phyloP scores from a whole-genome alignment of 768 basidiomycete genomes.

The Auriscalpium orientale region DNA sequence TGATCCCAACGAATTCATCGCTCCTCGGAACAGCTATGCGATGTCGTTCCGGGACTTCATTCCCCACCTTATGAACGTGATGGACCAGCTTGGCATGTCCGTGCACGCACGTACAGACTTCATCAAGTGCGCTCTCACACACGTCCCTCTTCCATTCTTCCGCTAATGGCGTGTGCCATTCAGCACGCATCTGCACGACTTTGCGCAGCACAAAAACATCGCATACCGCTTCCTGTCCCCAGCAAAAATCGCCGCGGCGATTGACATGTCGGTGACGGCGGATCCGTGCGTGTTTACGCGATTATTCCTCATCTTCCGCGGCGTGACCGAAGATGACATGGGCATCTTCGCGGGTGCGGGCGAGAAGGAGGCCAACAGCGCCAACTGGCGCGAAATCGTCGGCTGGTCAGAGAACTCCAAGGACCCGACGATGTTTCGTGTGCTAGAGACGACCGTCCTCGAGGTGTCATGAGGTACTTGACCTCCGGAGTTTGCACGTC shows the following conservation, averaged over 20 bases:
- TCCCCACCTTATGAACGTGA: slow-evolving; percentile 71
- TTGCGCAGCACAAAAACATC: slow-evolving; percentile 75
- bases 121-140: slow-evolving; percentile 51
- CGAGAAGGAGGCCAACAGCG: slow-evolving; percentile 77
- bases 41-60: slow-evolving; percentile 79
- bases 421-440: slow-evolving; percentile 64
- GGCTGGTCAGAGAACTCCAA: slow-evolving; percentile 80
- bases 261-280: slow-evolving; percentile 78
- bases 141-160: slow-evolving; percentile 3
- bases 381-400: slow-evolving; percentile 76
- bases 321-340: slow-evolving; percentile 73
- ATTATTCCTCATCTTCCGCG: slow-evolving; percentile 81
- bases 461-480: slow-evolving; percentile 45
- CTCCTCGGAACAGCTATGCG: slow-evolving; percentile 77
- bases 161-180: background rate
- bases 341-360: slow-evolving; percentile 68
- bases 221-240: slow-evolving; percentile 86
- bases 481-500: background rate
- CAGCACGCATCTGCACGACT: slow-evolving; percentile 71
- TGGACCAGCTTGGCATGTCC: slow-evolving; percentile 81
- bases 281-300: slow-evolving; percentile 80
- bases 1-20: slow-evolving; percentile 72
- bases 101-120: slow-evolving; percentile 76
- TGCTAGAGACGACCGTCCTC: slow-evolving; percentile 72
- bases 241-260: slow-evolving; percentile 71